A percentile compares a stretch with the other conserved stretches of the same genome.
Conservation (phyloP, 345 rosid genomes). For the Cardiospermum halicacabum region DNA sequence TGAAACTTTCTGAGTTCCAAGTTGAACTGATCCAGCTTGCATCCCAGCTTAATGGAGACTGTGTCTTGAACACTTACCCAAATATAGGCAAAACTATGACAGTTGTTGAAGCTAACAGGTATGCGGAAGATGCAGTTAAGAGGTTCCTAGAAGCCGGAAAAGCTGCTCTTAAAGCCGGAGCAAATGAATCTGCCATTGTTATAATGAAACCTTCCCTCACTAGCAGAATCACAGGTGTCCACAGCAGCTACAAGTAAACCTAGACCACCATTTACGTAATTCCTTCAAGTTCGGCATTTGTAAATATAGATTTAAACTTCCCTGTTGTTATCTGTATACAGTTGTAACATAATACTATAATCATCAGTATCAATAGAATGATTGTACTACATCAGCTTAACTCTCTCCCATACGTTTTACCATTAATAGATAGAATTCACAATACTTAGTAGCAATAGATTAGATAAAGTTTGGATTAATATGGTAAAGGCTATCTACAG, state of each 20-base stretch:
- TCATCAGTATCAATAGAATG: not conserved
- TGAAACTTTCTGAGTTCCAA: slow-evolving; percentile 81
- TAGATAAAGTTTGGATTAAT: not conserved
- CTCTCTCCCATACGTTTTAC: not conserved
- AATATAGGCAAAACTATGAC: slow-evolving; percentile 83
- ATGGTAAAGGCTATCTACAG: slow-evolving; percentile 3
- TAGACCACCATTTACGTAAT: not conserved
- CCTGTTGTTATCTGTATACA: not conserved
- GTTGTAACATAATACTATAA: not conserved
- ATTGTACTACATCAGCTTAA: not conserved
- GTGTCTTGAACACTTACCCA: slow-evolving; percentile 76
- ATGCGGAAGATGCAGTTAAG: slow-evolving; percentile 83
- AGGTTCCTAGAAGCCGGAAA: slow-evolving; percentile 93
- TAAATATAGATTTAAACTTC: not conserved
- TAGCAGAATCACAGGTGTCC: slow-evolving; percentile 31
- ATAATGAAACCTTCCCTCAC: slow-evolving; percentile 93
- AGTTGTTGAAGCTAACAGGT: slow-evolving; percentile 74
- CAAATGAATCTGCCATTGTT: slow-evolving; percentile 80
- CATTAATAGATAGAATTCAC: too few species aligned
- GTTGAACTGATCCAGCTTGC: slow-evolving; percentile 96
- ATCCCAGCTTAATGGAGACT: slow-evolving; percentile 88
- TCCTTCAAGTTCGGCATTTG: not conserved
- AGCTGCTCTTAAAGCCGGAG: slow-evolving; percentile 89
- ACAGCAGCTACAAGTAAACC: slow-evolving; percentile 8
- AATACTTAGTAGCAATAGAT: not conserved